These are phyloP conservation scores for Xanthoconium stramineum DNA, from an alignment of 768 basidiomycete genomes.

Conservation along the genomic window DNA sequence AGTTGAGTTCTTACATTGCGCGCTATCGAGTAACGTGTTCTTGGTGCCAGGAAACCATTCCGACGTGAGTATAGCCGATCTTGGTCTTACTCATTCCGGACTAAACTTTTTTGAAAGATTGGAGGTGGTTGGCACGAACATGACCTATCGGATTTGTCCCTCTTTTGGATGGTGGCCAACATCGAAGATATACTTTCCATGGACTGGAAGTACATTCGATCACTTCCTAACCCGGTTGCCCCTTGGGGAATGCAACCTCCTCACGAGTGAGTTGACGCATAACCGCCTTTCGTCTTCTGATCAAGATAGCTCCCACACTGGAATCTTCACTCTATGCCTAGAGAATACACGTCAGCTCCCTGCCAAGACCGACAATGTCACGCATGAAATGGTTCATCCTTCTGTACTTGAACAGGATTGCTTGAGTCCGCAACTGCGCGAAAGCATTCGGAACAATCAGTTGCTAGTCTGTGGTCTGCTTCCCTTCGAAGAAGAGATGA, in stretches of 20 bases:
- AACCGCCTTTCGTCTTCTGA: background rate
- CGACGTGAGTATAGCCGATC: slow-evolving; percentile 8
- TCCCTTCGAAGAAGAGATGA: slow-evolving; percentile 52
- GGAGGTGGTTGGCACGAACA: slow-evolving; percentile 69
- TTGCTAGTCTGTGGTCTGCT: slow-evolving; percentile 41
- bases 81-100: background rate
- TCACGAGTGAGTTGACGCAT: slow-evolving; percentile 49
- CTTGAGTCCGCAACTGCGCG: slow-evolving; percentile 33
- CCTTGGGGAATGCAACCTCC: slow-evolving; percentile 62
- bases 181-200: slow-evolving; percentile 53
- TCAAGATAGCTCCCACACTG: slow-evolving; percentile 43
- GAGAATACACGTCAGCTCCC: slow-evolving; percentile 49
- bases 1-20: slow-evolving; percentile 6
- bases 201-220: slow-evolving; percentile 50
- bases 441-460: slow-evolving; percentile 40
- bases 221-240: slow-evolving; percentile 48
- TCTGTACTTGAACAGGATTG: slow-evolving; percentile 51
- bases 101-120: slow-evolving; percentile 37
- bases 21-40: slow-evolving; percentile 4
- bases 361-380: slow-evolving; percentile 38
- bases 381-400: slow-evolving; percentile 59
- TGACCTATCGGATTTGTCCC: slow-evolving; percentile 62
- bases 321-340: slow-evolving; percentile 50
- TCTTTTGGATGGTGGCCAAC: slow-evolving; percentile 65
- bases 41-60: slow-evolving; percentile 28